These are phyloP conservation scores for Blastobotrys malaysiensis DNA, from an alignment of 1,139 yeast species.

Conservation along the genomic window DNA sequence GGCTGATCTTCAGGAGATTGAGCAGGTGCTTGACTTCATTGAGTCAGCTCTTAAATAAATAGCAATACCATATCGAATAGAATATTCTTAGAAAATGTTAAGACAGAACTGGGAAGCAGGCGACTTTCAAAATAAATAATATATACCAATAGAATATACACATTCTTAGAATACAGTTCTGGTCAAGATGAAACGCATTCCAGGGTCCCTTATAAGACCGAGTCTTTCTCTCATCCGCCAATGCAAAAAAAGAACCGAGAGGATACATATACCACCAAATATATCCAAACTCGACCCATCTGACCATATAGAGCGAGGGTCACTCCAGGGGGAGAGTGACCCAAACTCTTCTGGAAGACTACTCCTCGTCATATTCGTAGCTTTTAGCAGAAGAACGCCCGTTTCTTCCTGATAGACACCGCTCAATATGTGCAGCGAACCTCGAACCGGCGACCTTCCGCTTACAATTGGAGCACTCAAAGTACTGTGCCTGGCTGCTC, in stretches of 20 bases:
- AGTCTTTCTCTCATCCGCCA: neutral
- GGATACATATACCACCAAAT: too few species aligned
- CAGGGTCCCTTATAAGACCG: neutral
- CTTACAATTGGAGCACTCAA: constrained; percentile 73
- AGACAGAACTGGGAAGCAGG: too few species aligned
- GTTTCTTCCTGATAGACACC: constrained; percentile 63
- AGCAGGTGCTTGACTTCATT: constrained; percentile 53
- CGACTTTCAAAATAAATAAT: too few species aligned
- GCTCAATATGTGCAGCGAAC: constrained; percentile 87
- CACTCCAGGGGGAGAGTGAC: neutral
- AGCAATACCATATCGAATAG: too few species aligned
- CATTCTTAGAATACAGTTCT: neutral
- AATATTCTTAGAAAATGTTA: too few species aligned
- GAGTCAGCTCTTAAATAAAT: constrained; percentile 3
- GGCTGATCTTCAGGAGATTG: constrained; percentile 60
- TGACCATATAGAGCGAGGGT: neutral
- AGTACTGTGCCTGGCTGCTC: constrained; percentile 47
- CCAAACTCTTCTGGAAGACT: too few species aligned
- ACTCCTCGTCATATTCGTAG: neutral
- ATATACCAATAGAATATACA: neutral
- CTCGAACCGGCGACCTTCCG: constrained; percentile 86
- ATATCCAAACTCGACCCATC: neutral
- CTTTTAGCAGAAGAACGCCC: constrained; percentile 19
- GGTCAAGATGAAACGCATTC: neutral
- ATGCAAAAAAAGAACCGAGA: neutral